These are phyloP conservation scores for Syncephalastrum sp. DNA, from an alignment of 371 early-diverging fungal species.

Conservation along the genomic window DNA sequence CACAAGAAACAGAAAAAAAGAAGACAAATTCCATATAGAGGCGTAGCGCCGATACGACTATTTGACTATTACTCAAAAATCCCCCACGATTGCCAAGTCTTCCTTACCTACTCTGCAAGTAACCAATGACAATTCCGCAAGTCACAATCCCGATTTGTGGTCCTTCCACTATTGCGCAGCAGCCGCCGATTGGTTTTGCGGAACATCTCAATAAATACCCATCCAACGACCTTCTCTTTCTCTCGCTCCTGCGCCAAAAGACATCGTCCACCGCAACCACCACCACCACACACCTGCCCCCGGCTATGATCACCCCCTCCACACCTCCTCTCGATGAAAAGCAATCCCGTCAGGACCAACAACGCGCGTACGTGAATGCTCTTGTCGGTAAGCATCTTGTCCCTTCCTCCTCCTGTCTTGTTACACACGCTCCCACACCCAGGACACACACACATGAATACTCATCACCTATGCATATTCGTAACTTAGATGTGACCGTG, in stretches of 20 bases:
- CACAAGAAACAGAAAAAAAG: too few species aligned
- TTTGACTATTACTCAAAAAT: background rate
- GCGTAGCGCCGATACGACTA: conserved; percentile 10
- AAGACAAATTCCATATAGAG: conserved; percentile 11
- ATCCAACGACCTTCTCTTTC: conserved; percentile 11
- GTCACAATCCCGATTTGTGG: conserved; percentile 13
- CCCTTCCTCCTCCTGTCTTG: too few species aligned
- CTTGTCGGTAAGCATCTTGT: conserved; percentile 37
- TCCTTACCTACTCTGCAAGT: too few species aligned
- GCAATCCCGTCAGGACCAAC: conserved; percentile 19
- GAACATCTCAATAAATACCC: conserved; percentile 28
- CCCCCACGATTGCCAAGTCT: background rate
- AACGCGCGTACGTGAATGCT: conserved; percentile 42
- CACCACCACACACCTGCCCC: conserved; percentile 5
- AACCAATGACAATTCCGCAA: conserved; percentile 6
- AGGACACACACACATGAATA: conserved; percentile 6
- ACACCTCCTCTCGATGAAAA: conserved; percentile 4
- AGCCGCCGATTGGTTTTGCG: conserved; percentile 14
- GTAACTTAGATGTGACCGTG: conserved; percentile 38
- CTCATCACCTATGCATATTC: conserved; percentile 1
- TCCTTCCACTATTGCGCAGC: conserved; percentile 26
- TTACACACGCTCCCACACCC: conserved; percentile 1
- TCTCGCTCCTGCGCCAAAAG: conserved; percentile 22
- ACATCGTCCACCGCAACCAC: conserved; percentile 17
- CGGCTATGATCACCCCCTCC: too few species aligned